Evolutionary conservation across 768 basidiomycete genomes (phyloP).

Genomic region (Boletellus ananas): DNA sequence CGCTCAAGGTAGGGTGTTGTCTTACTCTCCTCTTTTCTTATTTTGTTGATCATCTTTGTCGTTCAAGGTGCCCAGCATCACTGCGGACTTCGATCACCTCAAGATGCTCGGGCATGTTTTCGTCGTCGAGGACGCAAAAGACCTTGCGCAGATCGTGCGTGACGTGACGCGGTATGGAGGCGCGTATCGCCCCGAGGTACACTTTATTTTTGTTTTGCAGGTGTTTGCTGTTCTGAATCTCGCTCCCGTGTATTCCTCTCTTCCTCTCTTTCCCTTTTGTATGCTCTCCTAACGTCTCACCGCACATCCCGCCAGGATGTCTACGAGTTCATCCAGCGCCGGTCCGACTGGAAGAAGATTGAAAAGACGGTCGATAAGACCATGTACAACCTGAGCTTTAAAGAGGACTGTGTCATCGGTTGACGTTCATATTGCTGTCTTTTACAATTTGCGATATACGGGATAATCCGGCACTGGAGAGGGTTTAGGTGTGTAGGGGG

Average conservation of each 20-base stretch:
- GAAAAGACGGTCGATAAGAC: constrained; percentile 94
- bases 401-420: constrained; percentile 76
- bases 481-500: too few relatives aligned
- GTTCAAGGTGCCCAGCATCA: constrained; percentile 66
- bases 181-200: constrained; percentile 87
- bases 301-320: constrained; percentile 53
- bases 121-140: constrained; percentile 93
- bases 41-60: neutral
- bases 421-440: constrained; percentile 9
- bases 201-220: constrained; percentile 2
- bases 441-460: too few relatives aligned
- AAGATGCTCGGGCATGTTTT: constrained; percentile 98
- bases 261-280: neutral
- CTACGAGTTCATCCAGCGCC: constrained; percentile 92
- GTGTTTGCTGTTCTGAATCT: neutral
- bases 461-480: too few relatives aligned
- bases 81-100: constrained; percentile 86
- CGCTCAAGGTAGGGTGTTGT: constrained; percentile 61
- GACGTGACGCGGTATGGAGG: constrained; percentile 97
- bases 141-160: constrained; percentile 91
- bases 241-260: too few relatives aligned
- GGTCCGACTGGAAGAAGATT: constrained; percentile 98
- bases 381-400: constrained; percentile 91
- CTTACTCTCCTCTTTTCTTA: neutral
- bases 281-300: neutral